Conservation (phyloP, 2,329 filamentous ascomycete genomes). For the Penicillium sp. region DNA sequence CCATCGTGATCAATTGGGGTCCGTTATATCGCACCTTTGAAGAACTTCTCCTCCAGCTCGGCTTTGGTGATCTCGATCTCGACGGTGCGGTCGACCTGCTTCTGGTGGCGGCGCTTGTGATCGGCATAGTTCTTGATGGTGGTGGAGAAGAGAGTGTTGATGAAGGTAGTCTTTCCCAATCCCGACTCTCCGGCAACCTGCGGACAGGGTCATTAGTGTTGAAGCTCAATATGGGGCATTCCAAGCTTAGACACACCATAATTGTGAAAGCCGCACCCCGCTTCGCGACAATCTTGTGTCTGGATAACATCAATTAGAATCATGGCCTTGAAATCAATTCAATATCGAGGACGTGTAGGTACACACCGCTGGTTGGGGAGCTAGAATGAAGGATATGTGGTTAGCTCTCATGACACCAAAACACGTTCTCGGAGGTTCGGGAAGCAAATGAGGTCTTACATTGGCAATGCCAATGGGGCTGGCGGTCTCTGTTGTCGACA, state of each 20-base stretch:
- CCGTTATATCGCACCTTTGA: conserved; percentile 73
- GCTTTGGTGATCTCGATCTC: conserved; percentile 99
- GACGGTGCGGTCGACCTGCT: conserved; percentile 99
- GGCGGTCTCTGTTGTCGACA: conserved; percentile 62
- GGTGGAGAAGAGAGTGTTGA: conserved; percentile 99
- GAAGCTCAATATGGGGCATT: background rate
- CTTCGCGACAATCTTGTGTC: conserved; percentile 73
- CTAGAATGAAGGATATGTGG: conserved; percentile 39
- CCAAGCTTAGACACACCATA: conserved; percentile 67
- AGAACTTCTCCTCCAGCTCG: conserved; percentile 99
- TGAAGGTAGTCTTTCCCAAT: conserved; percentile 98
- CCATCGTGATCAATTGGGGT: background rate
- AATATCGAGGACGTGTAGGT: conserved; percentile 42
- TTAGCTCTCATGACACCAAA: conserved; percentile 13
- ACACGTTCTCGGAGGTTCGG: conserved; percentile 4
- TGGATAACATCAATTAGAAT: conserved; percentile 38
- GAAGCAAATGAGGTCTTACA: conserved; percentile 50
- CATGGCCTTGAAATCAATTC: conserved; percentile 6
- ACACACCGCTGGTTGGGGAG: conserved; percentile 68
- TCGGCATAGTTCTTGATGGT: conserved; percentile 99
- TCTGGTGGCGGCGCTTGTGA: conserved; percentile 98
- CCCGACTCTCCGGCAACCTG: conserved; percentile 98
- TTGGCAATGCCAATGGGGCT: conserved; percentile 75
- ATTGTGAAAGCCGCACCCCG: conserved; percentile 98
- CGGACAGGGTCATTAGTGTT: conserved; percentile 28